Conservation (phyloP, 192 early-diverging fungal species). For the Podila minutissima region DNA sequence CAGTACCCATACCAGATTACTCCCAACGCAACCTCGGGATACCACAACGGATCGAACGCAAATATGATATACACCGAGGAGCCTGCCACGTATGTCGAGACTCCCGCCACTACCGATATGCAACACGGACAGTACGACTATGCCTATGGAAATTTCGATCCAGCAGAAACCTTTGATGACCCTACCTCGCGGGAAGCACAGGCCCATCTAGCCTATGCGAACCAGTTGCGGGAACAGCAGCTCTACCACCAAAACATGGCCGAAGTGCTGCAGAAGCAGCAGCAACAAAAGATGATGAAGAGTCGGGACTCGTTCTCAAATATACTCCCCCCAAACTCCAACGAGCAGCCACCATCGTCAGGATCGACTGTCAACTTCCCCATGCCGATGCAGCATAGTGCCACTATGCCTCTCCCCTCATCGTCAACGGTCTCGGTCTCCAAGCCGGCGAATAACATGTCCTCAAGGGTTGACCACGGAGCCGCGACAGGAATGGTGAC, state of each 20-base stretch:
- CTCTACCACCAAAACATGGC: conserved; percentile 49
- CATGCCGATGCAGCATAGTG: conserved; percentile 6
- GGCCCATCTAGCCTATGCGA: conserved; percentile 42
- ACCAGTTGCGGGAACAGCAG: conserved; percentile 42
- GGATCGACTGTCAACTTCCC: conserved; percentile 39
- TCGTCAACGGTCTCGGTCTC: background rate
- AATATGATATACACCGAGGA: conserved; percentile 16
- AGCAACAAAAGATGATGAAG: conserved; percentile 14
- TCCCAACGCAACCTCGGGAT: background rate
- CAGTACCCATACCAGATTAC: conserved; percentile 18
- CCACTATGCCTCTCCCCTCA: conserved; percentile 6
- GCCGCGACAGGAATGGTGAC: conserved; percentile 10
- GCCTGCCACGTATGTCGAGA: conserved; percentile 6
- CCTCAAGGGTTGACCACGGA: too few species aligned
- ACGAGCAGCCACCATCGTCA: conserved; percentile 7
- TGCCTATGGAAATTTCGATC: conserved; percentile 19
- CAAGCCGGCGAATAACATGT: too few species aligned
- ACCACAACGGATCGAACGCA: background rate
- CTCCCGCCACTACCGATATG: background rate
- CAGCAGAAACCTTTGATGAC: conserved; percentile 34
- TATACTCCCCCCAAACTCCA: too few species aligned
- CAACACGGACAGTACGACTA: conserved; percentile 4
- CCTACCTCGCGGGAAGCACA: conserved; percentile 36
- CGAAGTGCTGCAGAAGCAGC: conserved; percentile 32
- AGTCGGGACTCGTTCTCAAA: background rate